Evolutionary conservation across 495 filamentous ascomycete species (phyloP).

Genomic region (Penicillium pancosmium): DNA sequence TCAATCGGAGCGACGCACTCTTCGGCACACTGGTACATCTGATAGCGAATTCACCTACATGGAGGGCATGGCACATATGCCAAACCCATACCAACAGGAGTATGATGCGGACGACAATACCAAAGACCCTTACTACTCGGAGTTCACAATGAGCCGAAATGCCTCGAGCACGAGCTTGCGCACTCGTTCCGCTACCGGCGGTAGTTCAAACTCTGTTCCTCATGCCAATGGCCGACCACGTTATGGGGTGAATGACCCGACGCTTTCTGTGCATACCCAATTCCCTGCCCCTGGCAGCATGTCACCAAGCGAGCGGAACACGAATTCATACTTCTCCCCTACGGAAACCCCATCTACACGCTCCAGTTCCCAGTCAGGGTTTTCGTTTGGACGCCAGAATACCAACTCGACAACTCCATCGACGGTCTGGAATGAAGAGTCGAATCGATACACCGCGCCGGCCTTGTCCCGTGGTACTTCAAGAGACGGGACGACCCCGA

Average conservation of each 20-base stretch:
- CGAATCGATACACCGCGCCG: slow-evolving; percentile 83
- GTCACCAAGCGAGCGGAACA: slow-evolving; percentile 54
- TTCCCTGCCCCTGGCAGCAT: slow-evolving; percentile 46
- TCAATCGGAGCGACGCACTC: slow-evolving; percentile 49
- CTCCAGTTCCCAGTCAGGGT: slow-evolving; percentile 76
- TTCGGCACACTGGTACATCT: slow-evolving; percentile 60
- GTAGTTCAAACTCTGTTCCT: slow-evolving; percentile 57
- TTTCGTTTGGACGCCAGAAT: slow-evolving; percentile 75
- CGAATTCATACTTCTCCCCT: slow-evolving; percentile 91
- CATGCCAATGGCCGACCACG: slow-evolving; percentile 58
- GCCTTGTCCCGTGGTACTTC: slow-evolving; percentile 78
- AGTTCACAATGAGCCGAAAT: slow-evolving; percentile 71
- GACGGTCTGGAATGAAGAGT: slow-evolving; percentile 65
- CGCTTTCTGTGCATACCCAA: slow-evolving; percentile 76
- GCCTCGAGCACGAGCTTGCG: slow-evolving; percentile 79
- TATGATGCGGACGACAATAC: slow-evolving; percentile 79
- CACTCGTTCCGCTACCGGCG: slow-evolving; percentile 76
- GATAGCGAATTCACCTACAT: slow-evolving; percentile 82
- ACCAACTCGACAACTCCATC: slow-evolving; percentile 53
- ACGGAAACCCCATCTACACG: slow-evolving; percentile 84
- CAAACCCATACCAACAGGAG: slow-evolving; percentile 79
- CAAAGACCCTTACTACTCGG: slow-evolving; percentile 46
- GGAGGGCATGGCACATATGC: slow-evolving; percentile 60
- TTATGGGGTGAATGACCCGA: slow-evolving; percentile 65
- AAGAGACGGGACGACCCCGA: slow-evolving; percentile 68